These are phyloP conservation scores for Candida sojae DNA, from an alignment of 1,139 yeast species.

Conservation along the genomic window DNA sequence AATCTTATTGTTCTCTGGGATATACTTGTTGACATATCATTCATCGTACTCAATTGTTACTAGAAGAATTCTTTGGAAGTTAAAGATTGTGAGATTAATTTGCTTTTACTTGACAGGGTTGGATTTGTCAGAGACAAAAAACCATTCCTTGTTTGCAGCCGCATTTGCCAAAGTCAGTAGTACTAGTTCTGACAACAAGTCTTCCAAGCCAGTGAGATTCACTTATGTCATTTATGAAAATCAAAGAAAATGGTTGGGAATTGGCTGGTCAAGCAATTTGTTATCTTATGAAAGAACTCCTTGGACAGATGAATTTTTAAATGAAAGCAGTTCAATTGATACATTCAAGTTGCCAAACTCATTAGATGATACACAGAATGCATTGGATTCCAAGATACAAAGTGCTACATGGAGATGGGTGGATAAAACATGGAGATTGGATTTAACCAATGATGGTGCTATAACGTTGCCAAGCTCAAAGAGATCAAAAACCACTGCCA, in stretches of 20 bases:
- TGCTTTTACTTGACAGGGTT: conserved; percentile 85
- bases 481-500: conserved; percentile 68
- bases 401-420: conserved; percentile 94
- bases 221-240: conserved; percentile 94
- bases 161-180: conserved; percentile 61
- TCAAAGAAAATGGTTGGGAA: conserved; percentile 96
- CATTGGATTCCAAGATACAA: conserved; percentile 22
- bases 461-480: conserved; percentile 66
- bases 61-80: conserved; percentile 80
- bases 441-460: conserved; percentile 85
- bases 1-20: conserved; percentile 60
- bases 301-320: conserved; percentile 95
- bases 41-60: conserved; percentile 83
- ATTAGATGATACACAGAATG: conserved; percentile 26
- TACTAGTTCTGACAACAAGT: conserved; percentile 15
- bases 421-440: conserved; percentile 88
- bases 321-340: conserved; percentile 71
- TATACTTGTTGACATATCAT: conserved; percentile 77
- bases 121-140: conserved; percentile 65
- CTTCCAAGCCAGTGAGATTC: conserved; percentile 70
- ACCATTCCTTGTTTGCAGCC: conserved; percentile 53
- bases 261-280: conserved; percentile 95
- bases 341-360: conserved; percentile 76
- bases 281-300: conserved; percentile 91
- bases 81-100: conserved; percentile 66